phyloP scores from a whole-genome alignment of 495 filamentous ascomycete genomes.

The Ramalina intermedia region DNA sequence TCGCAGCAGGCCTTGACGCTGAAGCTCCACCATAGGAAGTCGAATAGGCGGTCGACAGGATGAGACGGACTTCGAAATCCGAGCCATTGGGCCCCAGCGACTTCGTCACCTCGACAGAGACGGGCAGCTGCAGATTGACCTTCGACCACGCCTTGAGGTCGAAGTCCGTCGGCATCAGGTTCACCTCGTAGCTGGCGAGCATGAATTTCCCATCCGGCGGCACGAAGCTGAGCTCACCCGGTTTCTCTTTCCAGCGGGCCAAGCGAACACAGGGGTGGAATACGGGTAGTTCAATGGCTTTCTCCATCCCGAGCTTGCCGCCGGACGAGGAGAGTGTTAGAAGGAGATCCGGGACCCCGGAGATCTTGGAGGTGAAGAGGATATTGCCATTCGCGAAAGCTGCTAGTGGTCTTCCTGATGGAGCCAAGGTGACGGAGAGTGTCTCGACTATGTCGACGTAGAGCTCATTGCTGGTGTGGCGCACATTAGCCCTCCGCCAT shows the following conservation, averaged over 20 bases:
- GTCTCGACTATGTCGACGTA: slow-evolving; percentile 95
- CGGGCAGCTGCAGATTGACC: slow-evolving; percentile 64
- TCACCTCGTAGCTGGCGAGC: slow-evolving; percentile 85
- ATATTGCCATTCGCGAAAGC: slow-evolving; percentile 87
- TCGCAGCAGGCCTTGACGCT: slow-evolving; percentile 18
- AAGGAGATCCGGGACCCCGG: slow-evolving; percentile 78
- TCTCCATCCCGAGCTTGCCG: slow-evolving; percentile 44
- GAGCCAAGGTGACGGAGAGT: slow-evolving; percentile 71
- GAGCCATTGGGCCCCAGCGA: slow-evolving; percentile 54
- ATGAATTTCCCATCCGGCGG: slow-evolving; percentile 94
- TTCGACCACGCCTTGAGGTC: slow-evolving; percentile 30
- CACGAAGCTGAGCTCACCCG: slow-evolving; percentile 85
- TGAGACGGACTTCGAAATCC: slow-evolving; percentile 81
- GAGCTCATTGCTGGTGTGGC: slow-evolving; percentile 91
- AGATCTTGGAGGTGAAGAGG: slow-evolving; percentile 88
- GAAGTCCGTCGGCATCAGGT: slow-evolving; percentile 56
- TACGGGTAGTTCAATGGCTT: slow-evolving; percentile 72
- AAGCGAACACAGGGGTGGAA: slow-evolving; percentile 94
- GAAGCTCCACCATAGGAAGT: slow-evolving; percentile 21
- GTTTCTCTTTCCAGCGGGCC: slow-evolving; percentile 68
- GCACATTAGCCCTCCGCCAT: slow-evolving; percentile 83
- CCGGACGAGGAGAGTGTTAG: slow-evolving; percentile 66
- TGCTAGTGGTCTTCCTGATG: slow-evolving; percentile 72
- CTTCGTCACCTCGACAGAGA: slow-evolving; percentile 67
- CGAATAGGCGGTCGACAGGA: slow-evolving; percentile 47